A percentile compares a stretch with the other conserved stretches of the same genome.
These are phyloP conservation scores for Boletus rufocinnamomeus DNA, from an alignment of 768 basidiomycete genomes.

Conservation along the genomic window DNA sequence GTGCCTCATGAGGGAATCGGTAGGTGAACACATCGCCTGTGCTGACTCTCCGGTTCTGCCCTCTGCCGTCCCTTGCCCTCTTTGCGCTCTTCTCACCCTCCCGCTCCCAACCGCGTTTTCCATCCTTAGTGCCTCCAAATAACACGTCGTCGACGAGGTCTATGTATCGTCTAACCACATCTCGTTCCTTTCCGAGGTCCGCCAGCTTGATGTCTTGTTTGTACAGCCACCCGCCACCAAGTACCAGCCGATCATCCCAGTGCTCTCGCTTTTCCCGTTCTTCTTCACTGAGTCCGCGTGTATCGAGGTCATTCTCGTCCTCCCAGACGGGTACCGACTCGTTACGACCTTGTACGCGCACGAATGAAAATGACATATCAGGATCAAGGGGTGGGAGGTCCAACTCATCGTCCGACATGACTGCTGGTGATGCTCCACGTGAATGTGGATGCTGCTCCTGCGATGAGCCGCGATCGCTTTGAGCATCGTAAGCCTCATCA, in stretches of 20 bases:
- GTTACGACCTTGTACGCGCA: constrained; percentile 65
- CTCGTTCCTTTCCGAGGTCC: constrained; percentile 58
- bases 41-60: constrained; percentile 36
- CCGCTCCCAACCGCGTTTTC: constrained; percentile 49
- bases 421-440: constrained; percentile 45
- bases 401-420: constrained; percentile 41
- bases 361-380: constrained; percentile 66
- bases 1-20: constrained; percentile 23
- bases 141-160: constrained; percentile 80
- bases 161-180: constrained; percentile 60
- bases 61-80: constrained; percentile 42
- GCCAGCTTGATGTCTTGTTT: constrained; percentile 58
- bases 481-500: constrained; percentile 82
- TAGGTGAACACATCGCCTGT: constrained; percentile 33
- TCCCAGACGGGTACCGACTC: constrained; percentile 81
- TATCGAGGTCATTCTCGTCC: constrained; percentile 54
- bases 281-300: constrained; percentile 48
- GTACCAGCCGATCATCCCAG: constrained; percentile 81
- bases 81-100: constrained; percentile 48
- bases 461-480: constrained; percentile 63
- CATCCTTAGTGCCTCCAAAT: constrained; percentile 60
- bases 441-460: constrained; percentile 40
- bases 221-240: constrained; percentile 85
- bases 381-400: constrained; percentile 45
- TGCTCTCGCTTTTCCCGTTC: constrained; percentile 60